Base-by-base conservation (phyloP, 768 basidiomycete species). In the Naganishia friedmannii region DNA sequence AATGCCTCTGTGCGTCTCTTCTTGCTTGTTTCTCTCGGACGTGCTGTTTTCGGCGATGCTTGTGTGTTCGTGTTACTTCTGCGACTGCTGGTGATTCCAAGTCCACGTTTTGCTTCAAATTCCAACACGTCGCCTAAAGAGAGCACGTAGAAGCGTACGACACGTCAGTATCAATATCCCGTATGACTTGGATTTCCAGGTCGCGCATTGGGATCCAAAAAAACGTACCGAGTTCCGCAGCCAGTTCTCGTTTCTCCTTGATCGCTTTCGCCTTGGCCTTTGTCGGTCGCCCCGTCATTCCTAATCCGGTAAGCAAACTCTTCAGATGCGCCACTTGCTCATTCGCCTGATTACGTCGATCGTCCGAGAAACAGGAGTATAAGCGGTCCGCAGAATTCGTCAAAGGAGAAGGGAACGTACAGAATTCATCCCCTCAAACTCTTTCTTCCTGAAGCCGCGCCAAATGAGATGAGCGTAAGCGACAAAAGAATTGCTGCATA, bases 221-320 rank as follows among this genome's bases (percentile, higher is more conserved):
- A 57, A 12, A 39, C 63, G 19, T 48, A 93, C 92, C 85, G 23
- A 93, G 84, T 76, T 93, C 91, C 70, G 90, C 84, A 28, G 86
- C 88, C 7, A 92, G 78, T 77, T 93, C 93, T 54, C 91, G 83
- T 76, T 86, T 86, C 78, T 84, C 86, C 71, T 85, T 89, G 74
- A 94, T 89, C 3, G 83, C 82, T 74, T 86, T 90, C 4, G 92
- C 93, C 81, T 93, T 89, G 66, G 91, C 91, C 75, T 91, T 74
- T 71, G 87, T 92, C 76, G 88, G 83, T 28, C 88, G 85, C 0
- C 90, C 90, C 0, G 83, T 86, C 91, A 93, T 94, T 0, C 92
- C 92, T 34, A 93, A 69, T 32, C 42, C 72, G 3, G 57, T 34
- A 19, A 80, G 58, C 2, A 78, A 57, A 8, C 56, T 15, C 26